phyloP scores from a whole-genome alignment of 768 basidiomycete genomes.

The Tricholoma sp. region DNA sequence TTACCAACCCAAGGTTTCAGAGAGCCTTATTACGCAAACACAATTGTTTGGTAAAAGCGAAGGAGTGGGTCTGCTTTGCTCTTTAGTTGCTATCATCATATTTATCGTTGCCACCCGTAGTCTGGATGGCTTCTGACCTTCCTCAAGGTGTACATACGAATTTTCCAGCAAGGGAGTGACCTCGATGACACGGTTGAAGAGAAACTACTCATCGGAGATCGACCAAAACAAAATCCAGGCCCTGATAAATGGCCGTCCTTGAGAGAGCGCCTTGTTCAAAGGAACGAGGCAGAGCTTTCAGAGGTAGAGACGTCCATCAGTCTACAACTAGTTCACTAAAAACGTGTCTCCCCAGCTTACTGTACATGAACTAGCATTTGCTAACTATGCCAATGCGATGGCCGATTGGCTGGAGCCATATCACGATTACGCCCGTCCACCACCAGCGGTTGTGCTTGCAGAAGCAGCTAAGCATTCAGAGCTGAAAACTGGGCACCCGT shows the following conservation, averaged over 20 bases:
- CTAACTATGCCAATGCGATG: conserved; percentile 56
- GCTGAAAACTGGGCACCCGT: conserved; percentile 61
- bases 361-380: conserved; percentile 50
- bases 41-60: conserved; percentile 57
- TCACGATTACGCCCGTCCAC: conserved; percentile 70
- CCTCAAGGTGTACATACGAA: conserved; percentile 72
- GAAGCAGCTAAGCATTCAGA: conserved; percentile 73
- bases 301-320: conserved; percentile 36
- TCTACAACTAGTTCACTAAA: conserved; percentile 7
- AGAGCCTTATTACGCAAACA: conserved; percentile 62
- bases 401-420: conserved; percentile 76
- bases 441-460: conserved; percentile 62
- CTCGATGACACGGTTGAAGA: conserved; percentile 78
- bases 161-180: conserved; percentile 75
- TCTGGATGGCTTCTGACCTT: conserved; percentile 68
- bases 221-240: conserved; percentile 59
- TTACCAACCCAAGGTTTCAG: conserved; percentile 59
- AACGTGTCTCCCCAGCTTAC: conserved; percentile 47
- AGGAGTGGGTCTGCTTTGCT: conserved; percentile 42
- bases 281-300: conserved; percentile 44
- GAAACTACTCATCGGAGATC: conserved; percentile 75
- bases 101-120: conserved; percentile 29
- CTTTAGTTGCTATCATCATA: background rate
- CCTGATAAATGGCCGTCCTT: conserved; percentile 47
- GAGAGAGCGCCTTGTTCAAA: conserved; percentile 50